These are phyloP conservation scores for Sphenostylis stenocarpa DNA, from an alignment of 306 rosid genomes.

Conservation along the genomic window DNA sequence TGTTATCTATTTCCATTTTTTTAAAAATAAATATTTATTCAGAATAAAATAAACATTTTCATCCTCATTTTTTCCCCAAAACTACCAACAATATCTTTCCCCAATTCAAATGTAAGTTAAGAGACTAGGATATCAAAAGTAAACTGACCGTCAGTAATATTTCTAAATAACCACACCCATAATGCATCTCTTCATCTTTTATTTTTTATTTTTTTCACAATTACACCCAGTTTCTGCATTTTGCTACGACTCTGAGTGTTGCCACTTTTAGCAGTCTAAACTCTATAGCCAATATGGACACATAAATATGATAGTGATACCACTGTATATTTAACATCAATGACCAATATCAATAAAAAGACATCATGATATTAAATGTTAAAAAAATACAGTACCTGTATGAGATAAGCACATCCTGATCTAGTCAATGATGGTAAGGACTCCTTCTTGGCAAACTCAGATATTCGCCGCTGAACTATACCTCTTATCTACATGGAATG, in stretches of 20 bases:
- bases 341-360: slow-evolving; percentile 7
- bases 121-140: not conserved
- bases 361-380: not conserved
- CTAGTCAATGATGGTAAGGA: slow-evolving; percentile 91
- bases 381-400: slow-evolving; percentile 64
- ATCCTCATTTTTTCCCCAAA: not conserved
- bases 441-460: slow-evolving; percentile 94
- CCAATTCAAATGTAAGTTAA: not conserved
- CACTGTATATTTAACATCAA: not conserved
- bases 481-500: slow-evolving; percentile 66
- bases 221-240: not conserved
- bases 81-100: not conserved
- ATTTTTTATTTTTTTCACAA: not conserved
- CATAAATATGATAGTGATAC: slow-evolving; percentile 1
- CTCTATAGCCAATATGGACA: slow-evolving; percentile 7
- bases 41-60: not conserved
- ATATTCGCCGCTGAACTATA: slow-evolving; percentile 88
- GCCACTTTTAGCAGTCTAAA: not conserved
- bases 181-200: not conserved
- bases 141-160: not conserved
- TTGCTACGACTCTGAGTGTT: not conserved
- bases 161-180: not conserved
- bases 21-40: not conserved
- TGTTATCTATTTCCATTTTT: not conserved
- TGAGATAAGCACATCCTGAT: slow-evolving; percentile 97